These are phyloP conservation scores for Trichoderma citrinoviride DNA, from an alignment of 2,329 filamentous ascomycete species.

Conservation along the genomic window DNA sequence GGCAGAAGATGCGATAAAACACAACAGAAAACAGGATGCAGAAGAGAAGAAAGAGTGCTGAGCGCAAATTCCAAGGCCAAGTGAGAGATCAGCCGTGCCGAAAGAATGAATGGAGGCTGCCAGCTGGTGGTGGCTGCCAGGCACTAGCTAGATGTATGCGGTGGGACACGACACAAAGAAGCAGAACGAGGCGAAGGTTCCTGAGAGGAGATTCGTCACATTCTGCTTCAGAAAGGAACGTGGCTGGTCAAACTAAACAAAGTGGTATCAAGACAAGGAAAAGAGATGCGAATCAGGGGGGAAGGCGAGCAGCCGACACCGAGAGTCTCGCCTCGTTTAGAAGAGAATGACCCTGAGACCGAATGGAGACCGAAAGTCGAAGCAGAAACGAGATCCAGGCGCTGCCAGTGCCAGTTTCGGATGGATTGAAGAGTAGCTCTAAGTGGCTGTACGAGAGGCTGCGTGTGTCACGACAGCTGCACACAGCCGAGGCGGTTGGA, in stretches of 20 bases:
- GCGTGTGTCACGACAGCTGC: constrained; percentile 19
- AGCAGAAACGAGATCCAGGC: not conserved
- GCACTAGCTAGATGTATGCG: not conserved
- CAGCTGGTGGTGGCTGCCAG: constrained; percentile 9
- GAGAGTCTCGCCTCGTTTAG: not conserved
- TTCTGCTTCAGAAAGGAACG: not conserved
- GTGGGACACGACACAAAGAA: not conserved
- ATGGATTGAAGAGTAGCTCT: not conserved
- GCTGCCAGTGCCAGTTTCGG: not conserved
- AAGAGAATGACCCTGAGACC: not conserved
- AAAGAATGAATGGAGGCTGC: not conserved
- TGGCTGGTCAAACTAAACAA: no score
- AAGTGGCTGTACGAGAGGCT: not conserved
- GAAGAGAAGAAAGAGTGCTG: not conserved
- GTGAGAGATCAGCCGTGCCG: not conserved
- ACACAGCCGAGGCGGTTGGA: constrained; percentile 7
- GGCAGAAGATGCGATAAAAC: not conserved
- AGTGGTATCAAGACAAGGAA: no score
- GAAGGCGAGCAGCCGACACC: not conserved
- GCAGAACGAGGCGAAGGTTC: not conserved
- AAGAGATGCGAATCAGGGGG: no score
- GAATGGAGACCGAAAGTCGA: not conserved
- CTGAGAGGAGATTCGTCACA: not conserved
- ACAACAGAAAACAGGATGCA: not conserved
- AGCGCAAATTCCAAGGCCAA: not conserved